Conservation (phyloP, 2,329 filamentous ascomycete genomes). For the Juglanconis sp. region DNA sequence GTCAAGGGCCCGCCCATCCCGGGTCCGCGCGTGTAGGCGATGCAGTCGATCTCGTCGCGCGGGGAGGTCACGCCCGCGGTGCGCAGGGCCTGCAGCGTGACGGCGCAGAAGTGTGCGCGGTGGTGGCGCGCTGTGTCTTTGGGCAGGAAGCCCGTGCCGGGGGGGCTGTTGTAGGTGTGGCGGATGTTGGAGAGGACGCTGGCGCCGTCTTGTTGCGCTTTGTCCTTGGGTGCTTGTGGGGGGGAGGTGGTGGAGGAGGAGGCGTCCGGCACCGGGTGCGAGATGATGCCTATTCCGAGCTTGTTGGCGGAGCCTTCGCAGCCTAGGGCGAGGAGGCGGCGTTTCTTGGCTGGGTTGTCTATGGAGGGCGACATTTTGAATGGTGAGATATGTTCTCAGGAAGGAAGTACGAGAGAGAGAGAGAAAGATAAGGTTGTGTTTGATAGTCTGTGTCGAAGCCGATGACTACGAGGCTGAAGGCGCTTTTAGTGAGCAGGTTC, state of each 20-base stretch:
- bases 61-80: conserved; percentile 58
- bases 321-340: conserved; percentile 53
- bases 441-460: too few species aligned
- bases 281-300: conserved; percentile 88
- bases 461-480: not conserved
- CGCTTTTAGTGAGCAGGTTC: not conserved
- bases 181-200: conserved; percentile 87
- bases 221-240: not conserved
- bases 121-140: conserved; percentile 96
- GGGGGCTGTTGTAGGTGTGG: conserved; percentile 88
- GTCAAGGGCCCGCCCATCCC: conserved; percentile 95
- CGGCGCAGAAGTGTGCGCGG: conserved; percentile 74
- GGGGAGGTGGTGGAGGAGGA: not conserved
- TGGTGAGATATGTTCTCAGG: not conserved
- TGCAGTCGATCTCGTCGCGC: conserved; percentile 72
- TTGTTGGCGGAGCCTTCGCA: conserved; percentile 97
- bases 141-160: conserved; percentile 90
- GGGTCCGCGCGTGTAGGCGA: conserved; percentile 93
- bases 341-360: conserved; percentile 24
- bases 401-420: not conserved
- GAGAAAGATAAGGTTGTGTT: too few species aligned
- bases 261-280: conserved; percentile 54
- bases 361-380: conserved; percentile 6
- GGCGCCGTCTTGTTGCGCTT: conserved; percentile 39
- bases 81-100: conserved; percentile 76